Evolutionary conservation across 169 alveolate genomes (phyloP).

Genomic region (Eimeria praecox): DNA sequence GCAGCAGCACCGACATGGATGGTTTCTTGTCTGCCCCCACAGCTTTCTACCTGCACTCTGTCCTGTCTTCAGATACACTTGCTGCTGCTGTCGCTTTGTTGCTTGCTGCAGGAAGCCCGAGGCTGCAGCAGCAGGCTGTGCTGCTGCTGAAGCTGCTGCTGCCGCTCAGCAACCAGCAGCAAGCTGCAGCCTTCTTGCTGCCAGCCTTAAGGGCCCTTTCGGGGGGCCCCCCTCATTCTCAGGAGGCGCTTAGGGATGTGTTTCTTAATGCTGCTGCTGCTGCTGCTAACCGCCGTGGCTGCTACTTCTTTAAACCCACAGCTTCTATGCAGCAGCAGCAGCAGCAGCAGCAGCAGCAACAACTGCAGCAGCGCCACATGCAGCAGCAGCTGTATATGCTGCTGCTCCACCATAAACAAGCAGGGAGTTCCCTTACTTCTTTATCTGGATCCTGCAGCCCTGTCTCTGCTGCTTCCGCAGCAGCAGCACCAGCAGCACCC

Average conservation of each 20-base stretch:
- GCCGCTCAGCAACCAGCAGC: constrained; percentile 73
- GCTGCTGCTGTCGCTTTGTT: constrained; percentile 51
- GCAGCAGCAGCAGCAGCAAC: constrained; percentile 45
- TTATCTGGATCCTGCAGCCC: constrained; percentile 22
- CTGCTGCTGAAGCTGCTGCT: constrained; percentile 64
- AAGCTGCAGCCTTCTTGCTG: constrained; percentile 27
- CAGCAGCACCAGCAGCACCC: neutral
- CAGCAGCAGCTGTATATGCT: constrained; percentile 26
- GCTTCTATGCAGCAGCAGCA: constrained; percentile 37
- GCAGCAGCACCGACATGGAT: neutral
- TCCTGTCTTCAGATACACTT: constrained; percentile 29
- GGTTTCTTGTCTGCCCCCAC: neutral
- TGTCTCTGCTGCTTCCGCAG: neutral
- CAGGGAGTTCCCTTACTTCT: neutral
- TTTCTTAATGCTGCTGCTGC: constrained; percentile 55
- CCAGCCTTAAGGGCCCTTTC: constrained; percentile 42
- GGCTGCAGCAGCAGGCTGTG: constrained; percentile 63
- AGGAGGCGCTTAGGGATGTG: constrained; percentile 23
- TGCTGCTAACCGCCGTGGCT: constrained; percentile 56
- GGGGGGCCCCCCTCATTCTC: neutral
- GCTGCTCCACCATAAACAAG: constrained; percentile 17
- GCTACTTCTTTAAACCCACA: constrained; percentile 2
- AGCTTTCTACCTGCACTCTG: neutral
- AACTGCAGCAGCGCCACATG: constrained; percentile 29
- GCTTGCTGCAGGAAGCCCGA: constrained; percentile 60